Conservation (phyloP, 2,329 filamentous ascomycete species). For the Cercospora sesami region DNA sequence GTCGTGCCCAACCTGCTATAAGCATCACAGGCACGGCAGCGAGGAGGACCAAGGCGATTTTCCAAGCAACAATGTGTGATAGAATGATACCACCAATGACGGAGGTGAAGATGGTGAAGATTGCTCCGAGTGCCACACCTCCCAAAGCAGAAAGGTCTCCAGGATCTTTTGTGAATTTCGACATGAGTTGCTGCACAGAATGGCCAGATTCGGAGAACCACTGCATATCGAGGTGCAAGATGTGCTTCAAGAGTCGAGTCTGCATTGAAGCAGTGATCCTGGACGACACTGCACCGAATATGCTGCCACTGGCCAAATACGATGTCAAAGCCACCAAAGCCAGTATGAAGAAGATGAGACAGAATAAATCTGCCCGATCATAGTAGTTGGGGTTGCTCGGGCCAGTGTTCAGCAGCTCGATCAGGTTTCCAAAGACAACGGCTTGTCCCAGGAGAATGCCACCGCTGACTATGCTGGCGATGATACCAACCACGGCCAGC, state of each 20-base stretch:
- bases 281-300: constrained; percentile 52
- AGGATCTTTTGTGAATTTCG: constrained; percentile 51
- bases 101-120: constrained; percentile 52
- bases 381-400: constrained; percentile 26
- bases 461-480: constrained; percentile 49
- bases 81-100: constrained; percentile 51
- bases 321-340: constrained; percentile 52
- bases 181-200: constrained; percentile 48
- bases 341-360: constrained; percentile 55
- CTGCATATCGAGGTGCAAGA: constrained; percentile 56
- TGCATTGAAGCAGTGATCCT: constrained; percentile 49
- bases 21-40: constrained; percentile 52
- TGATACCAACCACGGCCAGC: constrained; percentile 45
- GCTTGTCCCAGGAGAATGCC: constrained; percentile 61
- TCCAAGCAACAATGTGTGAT: constrained; percentile 52
- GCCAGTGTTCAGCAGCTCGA: constrained; percentile 51
- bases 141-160: constrained; percentile 51
- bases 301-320: constrained; percentile 47
- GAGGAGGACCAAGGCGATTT: constrained; percentile 53
- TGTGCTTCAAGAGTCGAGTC: constrained; percentile 51
- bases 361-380: constrained; percentile 43
- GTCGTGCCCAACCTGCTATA: constrained; percentile 48
- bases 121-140: constrained; percentile 52
- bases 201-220: constrained; percentile 51
- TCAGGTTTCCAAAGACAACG: constrained; percentile 56